Evolutionary conservation across 1,284 basidiomycete species (phyloP).

Genomic region (Heliocybe sulcata): DNA sequence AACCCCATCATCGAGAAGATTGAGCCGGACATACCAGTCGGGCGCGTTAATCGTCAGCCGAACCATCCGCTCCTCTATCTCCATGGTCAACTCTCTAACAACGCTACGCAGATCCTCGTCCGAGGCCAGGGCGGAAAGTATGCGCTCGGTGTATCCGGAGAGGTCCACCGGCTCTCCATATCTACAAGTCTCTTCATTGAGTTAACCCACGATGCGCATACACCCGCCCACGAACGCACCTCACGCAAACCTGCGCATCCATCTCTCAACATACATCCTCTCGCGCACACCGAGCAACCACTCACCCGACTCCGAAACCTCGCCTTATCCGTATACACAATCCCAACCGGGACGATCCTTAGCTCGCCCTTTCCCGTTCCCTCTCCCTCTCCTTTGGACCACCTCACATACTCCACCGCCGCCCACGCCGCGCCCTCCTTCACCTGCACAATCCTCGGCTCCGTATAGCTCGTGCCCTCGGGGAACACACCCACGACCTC

Average conservation of each 20-base stretch:
- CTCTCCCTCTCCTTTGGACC: constrained; percentile 18
- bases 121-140: constrained; percentile 25
- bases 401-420: constrained; percentile 67
- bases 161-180: constrained; percentile 47
- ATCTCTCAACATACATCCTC: background rate
- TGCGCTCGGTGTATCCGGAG: constrained; percentile 34
- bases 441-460: constrained; percentile 59
- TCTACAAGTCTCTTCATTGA: constrained; percentile 13
- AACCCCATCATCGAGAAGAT: background rate
- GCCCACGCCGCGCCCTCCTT: constrained; percentile 75
- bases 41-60: constrained; percentile 62
- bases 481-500: constrained; percentile 73
- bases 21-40: constrained; percentile 46
- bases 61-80: constrained; percentile 43
- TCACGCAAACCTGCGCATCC: background rate
- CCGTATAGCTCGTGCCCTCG: constrained; percentile 62
- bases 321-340: constrained; percentile 72
- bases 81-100: constrained; percentile 55
- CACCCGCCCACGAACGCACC: background rate
- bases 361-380: constrained; percentile 22
- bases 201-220: background rate
- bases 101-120: constrained; percentile 39
- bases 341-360: constrained; percentile 58
- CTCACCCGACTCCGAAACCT: constrained; percentile 54
- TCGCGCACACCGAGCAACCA: constrained; percentile 4